These are phyloP conservation scores for Metarhizium robertsii DNA, from an alignment of 2,329 filamentous ascomycete genomes.

Conservation along the genomic window DNA sequence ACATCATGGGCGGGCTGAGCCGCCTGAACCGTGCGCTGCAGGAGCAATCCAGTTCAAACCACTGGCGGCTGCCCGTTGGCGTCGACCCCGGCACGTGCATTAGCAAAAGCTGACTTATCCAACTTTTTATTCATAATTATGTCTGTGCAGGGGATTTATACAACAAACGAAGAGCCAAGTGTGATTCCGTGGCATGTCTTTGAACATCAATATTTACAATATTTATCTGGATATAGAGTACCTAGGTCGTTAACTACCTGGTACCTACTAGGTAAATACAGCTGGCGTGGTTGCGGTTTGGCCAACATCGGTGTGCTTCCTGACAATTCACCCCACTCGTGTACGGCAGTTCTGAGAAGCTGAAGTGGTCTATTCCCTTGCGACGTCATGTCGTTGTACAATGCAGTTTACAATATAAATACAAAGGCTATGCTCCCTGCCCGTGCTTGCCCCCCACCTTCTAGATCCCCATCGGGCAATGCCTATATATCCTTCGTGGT, in stretches of 20 bases:
- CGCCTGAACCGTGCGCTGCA: constrained; percentile 19
- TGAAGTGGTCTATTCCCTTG: neutral
- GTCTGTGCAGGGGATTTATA: neutral
- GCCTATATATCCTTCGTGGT: constrained; percentile 39
- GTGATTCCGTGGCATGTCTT: neutral
- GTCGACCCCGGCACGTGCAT: neutral
- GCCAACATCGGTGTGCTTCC: too few species aligned
- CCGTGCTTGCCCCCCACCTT: neutral
- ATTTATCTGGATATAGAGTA: too few species aligned
- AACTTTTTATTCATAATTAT: too few species aligned
- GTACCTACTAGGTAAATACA: too few species aligned
- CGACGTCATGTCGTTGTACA: neutral
- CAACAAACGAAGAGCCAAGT: neutral
- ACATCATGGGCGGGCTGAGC: constrained; percentile 11
- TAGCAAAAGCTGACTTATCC: neutral
- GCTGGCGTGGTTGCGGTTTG: too few species aligned
- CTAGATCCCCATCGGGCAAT: neutral
- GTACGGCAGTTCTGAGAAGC: neutral
- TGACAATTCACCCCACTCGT: neutral
- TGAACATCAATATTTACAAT: too few species aligned
- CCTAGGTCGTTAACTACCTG: too few species aligned
- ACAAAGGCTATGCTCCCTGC: neutral
- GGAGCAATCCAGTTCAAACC: neutral
- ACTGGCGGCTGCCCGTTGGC: neutral
- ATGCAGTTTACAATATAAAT: constrained; percentile 3